phyloP scores from a whole-genome alignment of 1,284 basidiomycete genomes.

The Garcileccinum viscosum region DNA sequence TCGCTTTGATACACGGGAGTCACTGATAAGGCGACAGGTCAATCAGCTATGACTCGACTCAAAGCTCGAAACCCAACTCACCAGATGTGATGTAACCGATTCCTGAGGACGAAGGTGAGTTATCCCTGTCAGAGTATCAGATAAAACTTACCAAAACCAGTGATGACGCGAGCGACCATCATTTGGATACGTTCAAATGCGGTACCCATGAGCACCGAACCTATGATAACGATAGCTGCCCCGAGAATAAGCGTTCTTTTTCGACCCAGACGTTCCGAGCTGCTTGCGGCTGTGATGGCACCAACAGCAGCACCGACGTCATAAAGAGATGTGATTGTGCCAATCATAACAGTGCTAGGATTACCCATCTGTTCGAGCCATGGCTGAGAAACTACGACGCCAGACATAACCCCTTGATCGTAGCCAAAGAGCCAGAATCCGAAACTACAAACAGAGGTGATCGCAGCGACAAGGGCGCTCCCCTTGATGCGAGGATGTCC shows the following conservation, averaged over 20 bases:
- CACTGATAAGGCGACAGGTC: constrained; percentile 3
- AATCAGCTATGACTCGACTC: neutral
- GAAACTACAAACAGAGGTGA: constrained; percentile 26
- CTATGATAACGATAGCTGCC: constrained; percentile 16
- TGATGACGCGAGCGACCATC: constrained; percentile 21
- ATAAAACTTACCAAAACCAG: constrained; percentile 15
- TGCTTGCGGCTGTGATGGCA: constrained; percentile 20
- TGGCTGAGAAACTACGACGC: constrained; percentile 19
- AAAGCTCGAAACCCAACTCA: neutral
- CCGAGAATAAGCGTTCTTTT: constrained; percentile 21
- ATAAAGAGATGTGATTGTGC: constrained; percentile 27
- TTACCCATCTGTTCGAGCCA: constrained; percentile 26
- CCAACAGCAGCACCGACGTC: constrained; percentile 21
- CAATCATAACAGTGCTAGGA: constrained; percentile 26
- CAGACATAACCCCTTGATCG: constrained; percentile 27
- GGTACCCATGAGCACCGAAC: constrained; percentile 21
- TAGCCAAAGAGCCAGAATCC: constrained; percentile 28
- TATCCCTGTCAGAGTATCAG: neutral
- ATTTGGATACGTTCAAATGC: constrained; percentile 23
- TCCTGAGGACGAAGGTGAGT: constrained; percentile 7
- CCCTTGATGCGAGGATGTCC: constrained; percentile 23
- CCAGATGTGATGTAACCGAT: constrained; percentile 27
- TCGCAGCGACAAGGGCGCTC: constrained; percentile 18
- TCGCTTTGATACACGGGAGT: constrained; percentile 25
- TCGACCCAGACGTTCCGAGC: constrained; percentile 20